Evolutionary conservation across 345 rosid species (phyloP).

Genomic region (Dipteronia sinensis): DNA sequence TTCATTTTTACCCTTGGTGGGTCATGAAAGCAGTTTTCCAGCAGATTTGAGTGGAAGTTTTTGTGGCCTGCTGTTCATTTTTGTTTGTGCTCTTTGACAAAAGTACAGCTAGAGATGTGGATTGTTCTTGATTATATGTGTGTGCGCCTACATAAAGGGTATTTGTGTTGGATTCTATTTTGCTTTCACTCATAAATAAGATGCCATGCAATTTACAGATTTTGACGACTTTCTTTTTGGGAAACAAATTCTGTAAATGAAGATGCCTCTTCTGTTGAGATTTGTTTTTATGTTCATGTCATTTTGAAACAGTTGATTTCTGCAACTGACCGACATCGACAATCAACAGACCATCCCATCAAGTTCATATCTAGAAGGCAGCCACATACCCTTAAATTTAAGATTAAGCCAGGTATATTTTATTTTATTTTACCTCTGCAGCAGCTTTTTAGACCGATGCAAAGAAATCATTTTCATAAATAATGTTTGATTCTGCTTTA

Average conservation of each 20-base stretch:
- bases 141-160: neutral
- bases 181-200: neutral
- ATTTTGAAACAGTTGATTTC: conserved; percentile 70
- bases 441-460: neutral
- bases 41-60: neutral
- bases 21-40: neutral
- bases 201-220: neutral
- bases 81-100: neutral
- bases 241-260: neutral
- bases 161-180: neutral
- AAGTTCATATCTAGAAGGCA: conserved; percentile 78
- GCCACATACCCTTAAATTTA: conserved; percentile 66
- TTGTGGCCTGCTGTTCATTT: neutral
- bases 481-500: neutral
- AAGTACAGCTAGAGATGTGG: neutral
- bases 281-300: conserved; percentile 16
- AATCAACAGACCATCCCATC: conserved; percentile 76
- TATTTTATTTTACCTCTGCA: neutral
- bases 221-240: neutral
- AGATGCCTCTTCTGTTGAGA: neutral
- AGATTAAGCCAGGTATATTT: conserved; percentile 81
- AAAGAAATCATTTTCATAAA: neutral
- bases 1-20: neutral
- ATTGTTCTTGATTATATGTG: neutral
- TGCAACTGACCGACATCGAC: conserved; percentile 74